A percentile compares a stretch with the other conserved stretches of the same genome.
Conservation (phyloP, 495 filamentous ascomycete species). For the Penicillium lividum region DNA sequence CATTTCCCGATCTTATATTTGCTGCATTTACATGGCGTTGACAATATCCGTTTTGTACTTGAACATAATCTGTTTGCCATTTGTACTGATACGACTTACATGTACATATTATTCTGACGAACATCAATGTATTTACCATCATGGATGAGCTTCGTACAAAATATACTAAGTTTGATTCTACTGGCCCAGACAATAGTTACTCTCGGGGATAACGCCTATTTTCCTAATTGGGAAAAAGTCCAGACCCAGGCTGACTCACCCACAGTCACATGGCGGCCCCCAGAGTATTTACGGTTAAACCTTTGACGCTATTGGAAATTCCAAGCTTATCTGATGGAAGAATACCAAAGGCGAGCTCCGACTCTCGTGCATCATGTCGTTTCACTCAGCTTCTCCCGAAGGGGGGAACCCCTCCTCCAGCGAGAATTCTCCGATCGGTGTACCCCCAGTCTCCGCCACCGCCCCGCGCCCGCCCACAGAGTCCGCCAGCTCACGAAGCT, state of each 20-base stretch:
- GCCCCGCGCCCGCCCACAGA: conserved; percentile 18
- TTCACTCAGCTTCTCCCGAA: conserved; percentile 28
- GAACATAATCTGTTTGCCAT: conserved; percentile 10
- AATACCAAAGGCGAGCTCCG: conserved; percentile 13
- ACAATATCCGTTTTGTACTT: conserved; percentile 9
- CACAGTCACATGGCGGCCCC: conserved; percentile 17
- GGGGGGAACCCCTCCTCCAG: conserved; percentile 20
- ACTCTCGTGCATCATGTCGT: conserved; percentile 32
- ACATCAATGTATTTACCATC: background rate
- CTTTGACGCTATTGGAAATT: background rate
- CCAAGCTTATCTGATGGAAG: conserved; percentile 8
- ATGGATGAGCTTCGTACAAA: background rate
- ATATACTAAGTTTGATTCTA: no score
- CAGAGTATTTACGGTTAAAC: background rate
- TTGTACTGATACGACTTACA: conserved; percentile 4
- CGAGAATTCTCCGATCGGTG: conserved; percentile 24
- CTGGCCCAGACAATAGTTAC: no score
- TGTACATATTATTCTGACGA: conserved; percentile 16
- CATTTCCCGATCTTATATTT: background rate
- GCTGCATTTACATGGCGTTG: conserved; percentile 32
- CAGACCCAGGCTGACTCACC: conserved; percentile 13
- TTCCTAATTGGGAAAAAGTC: background rate
- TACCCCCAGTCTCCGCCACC: conserved; percentile 18
- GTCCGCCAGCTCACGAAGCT: conserved; percentile 64
- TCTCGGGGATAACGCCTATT: background rate